Percentiles rank a stretch among this genome's conserved stretches.
Conservation (phyloP, 306 rosid species). For the Lathyrus tuberosus region DNA sequence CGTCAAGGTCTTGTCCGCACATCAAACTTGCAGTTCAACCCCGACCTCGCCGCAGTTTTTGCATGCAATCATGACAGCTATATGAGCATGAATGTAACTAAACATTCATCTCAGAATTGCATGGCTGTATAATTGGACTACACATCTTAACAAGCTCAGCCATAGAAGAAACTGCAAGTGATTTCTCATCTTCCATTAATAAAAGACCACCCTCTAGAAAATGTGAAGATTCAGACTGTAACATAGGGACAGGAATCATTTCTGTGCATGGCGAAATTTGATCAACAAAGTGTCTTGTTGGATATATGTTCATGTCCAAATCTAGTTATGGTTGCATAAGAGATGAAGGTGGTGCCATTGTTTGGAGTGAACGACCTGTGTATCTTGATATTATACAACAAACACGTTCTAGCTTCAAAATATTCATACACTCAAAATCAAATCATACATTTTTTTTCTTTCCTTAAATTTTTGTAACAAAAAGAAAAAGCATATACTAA, state of each 20-base stretch:
- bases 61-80: too few species aligned
- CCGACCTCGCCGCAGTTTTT: too few species aligned
- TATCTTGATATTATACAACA: slow-evolving; percentile 74
- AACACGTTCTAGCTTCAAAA: slow-evolving; percentile 68
- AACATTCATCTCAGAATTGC: too few species aligned
- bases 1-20: too few species aligned
- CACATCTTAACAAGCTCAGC: slow-evolving; percentile 79
- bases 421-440: not conserved
- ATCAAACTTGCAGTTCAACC: too few species aligned
- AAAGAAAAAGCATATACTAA: slow-evolving; percentile 36
- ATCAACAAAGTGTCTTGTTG: slow-evolving; percentile 69
- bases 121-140: too few species aligned
- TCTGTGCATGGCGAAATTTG: slow-evolving; percentile 54
- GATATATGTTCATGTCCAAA: slow-evolving; percentile 82
- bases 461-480: not conserved
- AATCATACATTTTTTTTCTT: not conserved
- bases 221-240: slow-evolving; percentile 57
- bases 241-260: slow-evolving; percentile 68
- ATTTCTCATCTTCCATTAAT: slow-evolving; percentile 70
- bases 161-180: slow-evolving; percentile 65
- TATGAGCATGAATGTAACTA: too few species aligned
- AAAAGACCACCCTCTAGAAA: slow-evolving; percentile 54
- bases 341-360: slow-evolving; percentile 49
- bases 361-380: slow-evolving; percentile 58
- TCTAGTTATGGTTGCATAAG: slow-evolving; percentile 68